Conservation (phyloP, 2,329 filamentous ascomycete species). For the Fusarium chuoi region DNA sequence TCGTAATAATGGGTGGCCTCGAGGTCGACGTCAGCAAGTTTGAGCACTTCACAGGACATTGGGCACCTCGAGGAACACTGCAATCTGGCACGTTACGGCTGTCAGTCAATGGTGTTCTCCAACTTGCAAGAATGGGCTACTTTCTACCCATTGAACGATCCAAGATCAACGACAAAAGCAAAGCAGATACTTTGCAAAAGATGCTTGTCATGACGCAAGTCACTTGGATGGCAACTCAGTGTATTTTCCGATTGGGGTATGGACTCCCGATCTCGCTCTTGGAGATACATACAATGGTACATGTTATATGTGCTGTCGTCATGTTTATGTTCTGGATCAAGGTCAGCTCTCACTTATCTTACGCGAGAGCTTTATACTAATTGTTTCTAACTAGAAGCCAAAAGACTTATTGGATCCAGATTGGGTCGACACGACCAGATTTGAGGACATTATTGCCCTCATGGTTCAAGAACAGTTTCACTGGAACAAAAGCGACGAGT, state of each 20-base stretch:
- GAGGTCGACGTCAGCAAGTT: neutral
- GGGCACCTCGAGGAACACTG: neutral
- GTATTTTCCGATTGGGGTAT: neutral
- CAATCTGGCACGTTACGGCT: neutral
- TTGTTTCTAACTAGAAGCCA: neutral
- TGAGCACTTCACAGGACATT: neutral
- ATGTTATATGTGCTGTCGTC: neutral
- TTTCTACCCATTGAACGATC: neutral
- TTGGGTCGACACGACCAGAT: neutral
- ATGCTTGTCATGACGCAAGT: neutral
- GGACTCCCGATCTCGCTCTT: neutral
- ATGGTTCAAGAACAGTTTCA: neutral
- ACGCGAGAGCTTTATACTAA: neutral
- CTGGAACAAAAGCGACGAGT: neutral
- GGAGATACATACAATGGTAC: neutral
- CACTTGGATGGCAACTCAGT: neutral
- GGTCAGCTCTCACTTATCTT: neutral
- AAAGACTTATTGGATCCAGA: neutral
- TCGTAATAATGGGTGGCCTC: neutral
- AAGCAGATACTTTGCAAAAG: neutral
- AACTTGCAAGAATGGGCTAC: neutral
- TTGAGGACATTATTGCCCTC: neutral
- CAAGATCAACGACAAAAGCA: neutral
- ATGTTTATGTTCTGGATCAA: neutral
- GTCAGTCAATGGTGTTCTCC: neutral